Percentiles rank a stretch among this genome's conserved stretches.
Conservation (phyloP, 2,329 filamentous ascomycete species). For the Elsinoe ampelina region DNA sequence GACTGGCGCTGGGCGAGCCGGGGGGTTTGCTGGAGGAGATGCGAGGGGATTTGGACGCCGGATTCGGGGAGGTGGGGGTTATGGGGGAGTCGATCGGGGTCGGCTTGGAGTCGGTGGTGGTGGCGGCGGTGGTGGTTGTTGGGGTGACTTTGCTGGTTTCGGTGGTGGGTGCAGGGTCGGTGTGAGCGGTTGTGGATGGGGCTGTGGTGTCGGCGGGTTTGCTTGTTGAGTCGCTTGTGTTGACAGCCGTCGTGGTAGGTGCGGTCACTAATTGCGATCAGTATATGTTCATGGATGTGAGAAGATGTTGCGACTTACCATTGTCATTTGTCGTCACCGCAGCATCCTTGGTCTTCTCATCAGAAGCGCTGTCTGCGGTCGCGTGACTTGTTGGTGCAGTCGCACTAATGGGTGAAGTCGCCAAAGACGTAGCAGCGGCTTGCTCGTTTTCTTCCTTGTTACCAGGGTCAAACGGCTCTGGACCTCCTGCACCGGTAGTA, state of each 20-base stretch:
- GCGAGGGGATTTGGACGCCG: neutral
- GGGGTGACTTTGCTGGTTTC: neutral
- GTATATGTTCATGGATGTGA: neutral
- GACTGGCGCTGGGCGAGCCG: neutral
- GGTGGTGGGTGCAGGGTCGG: neutral
- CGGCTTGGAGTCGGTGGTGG: neutral
- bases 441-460: slow-evolving; percentile 12
- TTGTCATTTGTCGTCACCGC: neutral
- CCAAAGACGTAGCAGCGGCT: neutral
- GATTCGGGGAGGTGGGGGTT: neutral
- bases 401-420: neutral
- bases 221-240: neutral
- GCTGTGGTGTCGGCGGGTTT: neutral
- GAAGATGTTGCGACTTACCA: neutral
- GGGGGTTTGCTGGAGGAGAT: neutral
- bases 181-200: slow-evolving; percentile 6
- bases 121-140: neutral
- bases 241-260: neutral
- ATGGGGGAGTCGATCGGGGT: neutral
- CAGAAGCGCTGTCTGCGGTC: neutral
- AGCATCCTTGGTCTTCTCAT: neutral
- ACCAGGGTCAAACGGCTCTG: slow-evolving; percentile 11
- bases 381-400: slow-evolving; percentile 2
- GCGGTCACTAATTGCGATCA: neutral
- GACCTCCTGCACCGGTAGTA: neutral